Conservation (phyloP, 2,329 filamentous ascomycete genomes). For the Aurifilum marmelostoma region DNA sequence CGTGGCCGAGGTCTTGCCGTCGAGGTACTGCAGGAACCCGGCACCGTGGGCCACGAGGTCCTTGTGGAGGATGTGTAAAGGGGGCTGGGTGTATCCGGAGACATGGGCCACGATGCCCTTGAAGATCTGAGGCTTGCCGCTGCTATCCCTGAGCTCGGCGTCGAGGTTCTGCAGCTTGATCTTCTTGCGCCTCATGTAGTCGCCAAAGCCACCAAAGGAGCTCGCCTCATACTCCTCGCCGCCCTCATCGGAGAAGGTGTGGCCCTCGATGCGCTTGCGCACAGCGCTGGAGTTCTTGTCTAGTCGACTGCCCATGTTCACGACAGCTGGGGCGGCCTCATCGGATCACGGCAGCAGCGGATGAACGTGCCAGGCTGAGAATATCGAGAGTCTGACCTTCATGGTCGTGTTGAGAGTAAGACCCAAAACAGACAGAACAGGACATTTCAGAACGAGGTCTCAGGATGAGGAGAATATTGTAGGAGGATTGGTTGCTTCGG, state of each 20-base stretch:
- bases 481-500: background rate
- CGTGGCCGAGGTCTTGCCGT: slow-evolving; percentile 91
- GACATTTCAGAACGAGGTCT: background rate
- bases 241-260: slow-evolving; percentile 77
- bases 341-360: background rate
- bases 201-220: slow-evolving; percentile 83
- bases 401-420: slow-evolving; percentile 9
- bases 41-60: slow-evolving; percentile 93
- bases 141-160: slow-evolving; percentile 72
- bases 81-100: slow-evolving; percentile 94
- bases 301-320: slow-evolving; percentile 61
- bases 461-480: no score
- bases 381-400: slow-evolving; percentile 1
- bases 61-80: slow-evolving; percentile 75
- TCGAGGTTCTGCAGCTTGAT: slow-evolving; percentile 96
- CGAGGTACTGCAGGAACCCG: slow-evolving; percentile 90
- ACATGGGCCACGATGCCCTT: slow-evolving; percentile 88
- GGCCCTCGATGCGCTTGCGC: slow-evolving; percentile 63
- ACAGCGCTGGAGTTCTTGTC: slow-evolving; percentile 66
- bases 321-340: background rate
- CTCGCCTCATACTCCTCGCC: slow-evolving; percentile 92
- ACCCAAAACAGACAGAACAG: background rate
- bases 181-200: slow-evolving; percentile 96
- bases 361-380: slow-evolving; percentile 17
- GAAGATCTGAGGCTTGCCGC: slow-evolving; percentile 83